These are phyloP conservation scores for Phytophthora megakarya DNA, from an alignment of 352 stramenopile species.

Conservation along the genomic window DNA sequence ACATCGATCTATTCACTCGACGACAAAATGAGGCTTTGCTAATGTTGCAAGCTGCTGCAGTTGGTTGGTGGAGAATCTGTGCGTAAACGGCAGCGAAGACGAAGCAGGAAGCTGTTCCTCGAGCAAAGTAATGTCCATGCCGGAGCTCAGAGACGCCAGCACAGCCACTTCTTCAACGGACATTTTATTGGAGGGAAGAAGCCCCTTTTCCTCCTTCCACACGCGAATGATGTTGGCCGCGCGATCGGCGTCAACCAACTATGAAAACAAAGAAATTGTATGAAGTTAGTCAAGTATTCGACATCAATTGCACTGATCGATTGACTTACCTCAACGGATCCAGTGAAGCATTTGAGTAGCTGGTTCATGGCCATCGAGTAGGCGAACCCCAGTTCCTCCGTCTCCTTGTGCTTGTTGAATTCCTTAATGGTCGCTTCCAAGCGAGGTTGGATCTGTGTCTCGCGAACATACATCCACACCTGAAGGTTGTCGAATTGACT, in stretches of 20 bases:
- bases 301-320: not conserved
- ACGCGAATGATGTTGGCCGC: constrained; percentile 43
- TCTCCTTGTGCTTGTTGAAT: constrained; percentile 62
- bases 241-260: constrained; percentile 62
- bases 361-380: constrained; percentile 82
- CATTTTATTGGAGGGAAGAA: constrained; percentile 34
- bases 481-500: constrained; percentile 85
- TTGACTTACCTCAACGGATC: constrained; percentile 71
- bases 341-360: constrained; percentile 82
- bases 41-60: constrained; percentile 43
- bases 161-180: constrained; percentile 60
- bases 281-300: constrained; percentile 4
- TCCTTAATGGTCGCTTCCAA: constrained; percentile 65
- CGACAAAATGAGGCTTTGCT: constrained; percentile 42
- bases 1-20: constrained; percentile 33
- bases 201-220: constrained; percentile 35
- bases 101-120: constrained; percentile 60
- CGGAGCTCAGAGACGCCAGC: constrained; percentile 54
- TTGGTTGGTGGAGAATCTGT: constrained; percentile 43
- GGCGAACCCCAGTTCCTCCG: constrained; percentile 76
- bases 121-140: constrained; percentile 64
- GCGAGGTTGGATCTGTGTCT: constrained; percentile 81
- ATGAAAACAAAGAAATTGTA: constrained; percentile 11
- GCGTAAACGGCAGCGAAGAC: constrained; percentile 40
- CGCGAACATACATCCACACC: constrained; percentile 81